These are phyloP conservation scores for Calocybe cyanea DNA, from an alignment of 768 basidiomycete genomes.

Conservation along the genomic window DNA sequence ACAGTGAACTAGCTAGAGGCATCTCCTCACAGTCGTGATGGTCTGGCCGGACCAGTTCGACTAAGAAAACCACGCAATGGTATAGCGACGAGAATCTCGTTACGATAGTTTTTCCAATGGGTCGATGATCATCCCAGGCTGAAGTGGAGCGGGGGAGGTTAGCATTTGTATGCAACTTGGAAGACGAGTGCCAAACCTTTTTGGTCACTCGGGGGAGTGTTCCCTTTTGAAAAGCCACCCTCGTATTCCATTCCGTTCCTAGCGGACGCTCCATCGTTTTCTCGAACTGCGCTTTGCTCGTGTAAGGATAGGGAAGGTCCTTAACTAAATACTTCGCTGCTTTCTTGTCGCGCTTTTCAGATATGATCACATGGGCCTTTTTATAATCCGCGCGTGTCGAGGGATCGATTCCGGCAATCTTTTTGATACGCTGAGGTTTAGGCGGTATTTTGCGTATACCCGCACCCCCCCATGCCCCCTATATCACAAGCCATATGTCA, in stretches of 20 bases:
- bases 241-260: slow-evolving; percentile 92
- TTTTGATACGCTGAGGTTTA: slow-evolving; percentile 74
- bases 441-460: slow-evolving; percentile 60
- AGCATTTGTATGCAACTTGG: neutral
- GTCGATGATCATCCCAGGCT: slow-evolving; percentile 15
- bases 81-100: neutral
- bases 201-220: slow-evolving; percentile 84
- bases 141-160: neutral
- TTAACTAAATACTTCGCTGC: slow-evolving; percentile 85
- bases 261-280: slow-evolving; percentile 75
- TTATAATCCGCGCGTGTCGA: slow-evolving; percentile 76
- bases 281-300: slow-evolving; percentile 90
- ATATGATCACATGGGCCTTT: slow-evolving; percentile 90
- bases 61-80: too few relatives aligned
- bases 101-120: slow-evolving; percentile 12
- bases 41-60: too few relatives aligned
- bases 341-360: slow-evolving; percentile 93
- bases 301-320: slow-evolving; percentile 94
- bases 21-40: too few relatives aligned
- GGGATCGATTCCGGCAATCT: slow-evolving; percentile 78
- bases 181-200: slow-evolving; percentile 60
- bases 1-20: too few relatives aligned
- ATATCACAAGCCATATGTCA: slow-evolving; percentile 6
- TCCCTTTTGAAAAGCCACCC: slow-evolving; percentile 76
- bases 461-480: slow-evolving; percentile 92